These are phyloP conservation scores for Ogataea ganodermae DNA, from an alignment of 805 yeast genomes.

Conservation along the genomic window DNA sequence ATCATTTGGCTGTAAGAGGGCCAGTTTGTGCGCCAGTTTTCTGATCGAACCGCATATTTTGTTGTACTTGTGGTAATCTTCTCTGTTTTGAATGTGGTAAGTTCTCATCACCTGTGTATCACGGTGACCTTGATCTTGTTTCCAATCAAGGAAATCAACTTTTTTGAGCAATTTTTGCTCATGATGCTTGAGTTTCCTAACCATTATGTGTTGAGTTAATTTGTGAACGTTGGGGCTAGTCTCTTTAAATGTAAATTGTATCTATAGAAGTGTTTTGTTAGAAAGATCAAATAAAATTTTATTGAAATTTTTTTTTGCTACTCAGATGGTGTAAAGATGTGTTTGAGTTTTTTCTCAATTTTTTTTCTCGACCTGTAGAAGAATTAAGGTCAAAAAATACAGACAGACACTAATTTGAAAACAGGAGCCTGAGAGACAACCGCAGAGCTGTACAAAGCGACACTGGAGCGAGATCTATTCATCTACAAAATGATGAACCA, in stretches of 20 bases:
- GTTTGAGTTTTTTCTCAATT: neutral
- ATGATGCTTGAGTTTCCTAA: slow-evolving; percentile 87
- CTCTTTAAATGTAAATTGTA: neutral
- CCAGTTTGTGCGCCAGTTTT: slow-evolving; percentile 80
- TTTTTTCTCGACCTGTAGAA: neutral
- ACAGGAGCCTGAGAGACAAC: too few relatives aligned
- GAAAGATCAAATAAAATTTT: too few relatives aligned
- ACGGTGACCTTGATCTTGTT: slow-evolving; percentile 91
- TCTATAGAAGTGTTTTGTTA: neutral
- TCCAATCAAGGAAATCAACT: slow-evolving; percentile 97
- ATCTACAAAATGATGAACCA: slow-evolving; percentile 1
- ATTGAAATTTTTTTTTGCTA: too few relatives aligned
- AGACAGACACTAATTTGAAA: too few relatives aligned
- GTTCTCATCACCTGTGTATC: slow-evolving; percentile 96
- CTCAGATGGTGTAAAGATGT: neutral
- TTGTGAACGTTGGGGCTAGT: neutral
- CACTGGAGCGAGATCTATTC: slow-evolving; percentile 5
- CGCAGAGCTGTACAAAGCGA: too few relatives aligned
- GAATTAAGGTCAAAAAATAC: too few relatives aligned
- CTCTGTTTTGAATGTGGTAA: slow-evolving; percentile 91
- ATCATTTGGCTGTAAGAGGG: slow-evolving; percentile 84
- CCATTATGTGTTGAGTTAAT: slow-evolving; percentile 44
- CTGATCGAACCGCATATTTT: slow-evolving; percentile 89
- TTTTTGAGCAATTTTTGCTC: slow-evolving; percentile 93
- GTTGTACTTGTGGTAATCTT: slow-evolving; percentile 94